Evolutionary conservation across 176 grass and related monocot genomes (phyloP).

Genomic region (Musa itinerans): DNA sequence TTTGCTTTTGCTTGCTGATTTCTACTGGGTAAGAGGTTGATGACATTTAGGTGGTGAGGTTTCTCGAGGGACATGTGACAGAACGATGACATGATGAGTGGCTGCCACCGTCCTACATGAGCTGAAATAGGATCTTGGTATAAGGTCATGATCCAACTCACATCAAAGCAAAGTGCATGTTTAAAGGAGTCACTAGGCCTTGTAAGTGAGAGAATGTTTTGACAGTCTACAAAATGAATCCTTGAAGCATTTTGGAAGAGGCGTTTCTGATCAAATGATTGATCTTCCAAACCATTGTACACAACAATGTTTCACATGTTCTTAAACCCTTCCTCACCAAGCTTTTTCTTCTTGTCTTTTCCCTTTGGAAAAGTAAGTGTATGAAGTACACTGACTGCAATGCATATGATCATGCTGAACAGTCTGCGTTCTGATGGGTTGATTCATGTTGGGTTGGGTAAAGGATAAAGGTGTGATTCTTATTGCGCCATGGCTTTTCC

Average conservation of each 20-base stretch:
- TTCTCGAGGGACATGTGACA: neutral
- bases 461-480: conserved; percentile 1
- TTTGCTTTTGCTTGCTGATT: conserved; percentile 1
- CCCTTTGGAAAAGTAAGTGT: neutral
- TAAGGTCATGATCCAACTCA: too few relatives aligned
- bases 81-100: neutral
- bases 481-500: neutral
- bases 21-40: neutral
- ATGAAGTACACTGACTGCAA: neutral
- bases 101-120: too few relatives aligned
- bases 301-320: neutral
- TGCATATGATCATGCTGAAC: neutral
- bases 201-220: too few relatives aligned
- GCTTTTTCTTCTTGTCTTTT: neutral
- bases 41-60: neutral
- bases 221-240: too few relatives aligned
- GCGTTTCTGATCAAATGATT: neutral
- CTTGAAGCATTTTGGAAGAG: too few relatives aligned
- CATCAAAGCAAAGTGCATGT: too few relatives aligned
- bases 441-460: neutral
- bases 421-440: neutral
- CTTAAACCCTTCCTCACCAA: neutral
- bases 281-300: neutral
- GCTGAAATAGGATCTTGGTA: too few relatives aligned
- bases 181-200: too few relatives aligned